These are phyloP conservation scores for Pichia sp. DNA, from an alignment of 1,139 yeast species.

Conservation along the genomic window DNA sequence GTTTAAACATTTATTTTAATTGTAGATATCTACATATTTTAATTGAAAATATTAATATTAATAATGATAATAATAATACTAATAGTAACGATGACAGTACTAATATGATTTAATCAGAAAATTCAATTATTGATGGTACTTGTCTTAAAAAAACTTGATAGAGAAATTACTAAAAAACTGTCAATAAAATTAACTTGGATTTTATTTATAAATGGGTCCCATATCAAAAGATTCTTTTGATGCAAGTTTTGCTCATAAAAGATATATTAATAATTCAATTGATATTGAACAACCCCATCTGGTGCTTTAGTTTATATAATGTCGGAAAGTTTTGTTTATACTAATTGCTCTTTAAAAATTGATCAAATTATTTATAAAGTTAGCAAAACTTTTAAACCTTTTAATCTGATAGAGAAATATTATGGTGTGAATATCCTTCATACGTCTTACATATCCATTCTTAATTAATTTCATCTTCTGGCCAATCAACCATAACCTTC, in stretches of 20 bases:
- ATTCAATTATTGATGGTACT: background rate
- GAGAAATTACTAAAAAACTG: background rate
- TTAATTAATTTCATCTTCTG: slow-evolving; percentile 1
- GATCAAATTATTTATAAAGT: slow-evolving; percentile 67
- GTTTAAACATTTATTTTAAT: no score
- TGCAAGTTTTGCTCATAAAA: slow-evolving; percentile 22
- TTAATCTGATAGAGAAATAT: slow-evolving; percentile 66
- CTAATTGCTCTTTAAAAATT: slow-evolving; percentile 69
- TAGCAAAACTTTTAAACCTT: slow-evolving; percentile 55
- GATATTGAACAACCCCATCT: slow-evolving; percentile 75
- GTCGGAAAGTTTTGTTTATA: slow-evolving; percentile 71
- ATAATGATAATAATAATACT: no score
- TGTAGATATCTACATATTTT: no score
- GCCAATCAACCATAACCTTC: slow-evolving; percentile 18
- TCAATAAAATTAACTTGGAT: background rate
- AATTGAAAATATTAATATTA: no score
- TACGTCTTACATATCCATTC: no score
- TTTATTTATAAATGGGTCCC: slow-evolving; percentile 70
- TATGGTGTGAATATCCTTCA: slow-evolving; percentile 82
- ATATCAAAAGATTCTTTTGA: slow-evolving; percentile 38
- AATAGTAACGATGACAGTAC: no score
- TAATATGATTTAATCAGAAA: no score
- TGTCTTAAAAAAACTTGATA: background rate
- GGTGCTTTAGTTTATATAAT: slow-evolving; percentile 86
- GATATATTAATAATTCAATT: slow-evolving; percentile 48